Evolutionary conservation across 148 eudicot genomes (phyloP).

Genomic region (Selenicereus undatus): DNA sequence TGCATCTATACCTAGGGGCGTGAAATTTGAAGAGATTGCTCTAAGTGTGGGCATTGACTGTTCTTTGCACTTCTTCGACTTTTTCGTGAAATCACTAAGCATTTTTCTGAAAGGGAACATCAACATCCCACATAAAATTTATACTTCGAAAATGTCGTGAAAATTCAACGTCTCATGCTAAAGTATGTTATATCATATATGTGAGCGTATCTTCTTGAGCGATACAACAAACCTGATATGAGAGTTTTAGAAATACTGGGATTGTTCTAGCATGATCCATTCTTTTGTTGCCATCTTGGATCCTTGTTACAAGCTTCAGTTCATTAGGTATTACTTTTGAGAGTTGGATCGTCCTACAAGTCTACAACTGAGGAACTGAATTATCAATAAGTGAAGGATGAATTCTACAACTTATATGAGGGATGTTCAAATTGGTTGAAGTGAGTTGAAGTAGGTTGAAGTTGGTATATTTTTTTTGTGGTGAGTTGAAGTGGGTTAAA

Average conservation of each 20-base stretch:
- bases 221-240: not conserved
- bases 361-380: not conserved
- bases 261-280: not conserved
- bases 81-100: not conserved
- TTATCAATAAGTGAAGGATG: not conserved
- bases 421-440: too few species aligned
- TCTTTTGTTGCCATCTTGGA: conserved; percentile 5
- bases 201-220: not conserved
- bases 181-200: not conserved
- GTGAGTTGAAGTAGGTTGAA: too few species aligned
- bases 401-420: not conserved
- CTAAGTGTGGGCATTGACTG: too few species aligned
- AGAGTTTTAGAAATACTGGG: conserved; percentile 3
- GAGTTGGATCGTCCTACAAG: conserved; percentile 13
- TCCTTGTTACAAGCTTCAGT: not conserved
- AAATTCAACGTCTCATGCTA: not conserved
- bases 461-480: too few species aligned
- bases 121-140: not conserved
- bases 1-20: not conserved
- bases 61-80: not conserved
- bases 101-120: not conserved
- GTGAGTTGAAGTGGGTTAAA: too few species aligned
- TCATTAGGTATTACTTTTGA: not conserved
- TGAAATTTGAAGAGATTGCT: not conserved
- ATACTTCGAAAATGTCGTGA: conserved; percentile 6